Evolutionary conservation across 1,139 yeast genomes (phyloP).

Genomic region (Yamadazyma friedrichii): DNA sequence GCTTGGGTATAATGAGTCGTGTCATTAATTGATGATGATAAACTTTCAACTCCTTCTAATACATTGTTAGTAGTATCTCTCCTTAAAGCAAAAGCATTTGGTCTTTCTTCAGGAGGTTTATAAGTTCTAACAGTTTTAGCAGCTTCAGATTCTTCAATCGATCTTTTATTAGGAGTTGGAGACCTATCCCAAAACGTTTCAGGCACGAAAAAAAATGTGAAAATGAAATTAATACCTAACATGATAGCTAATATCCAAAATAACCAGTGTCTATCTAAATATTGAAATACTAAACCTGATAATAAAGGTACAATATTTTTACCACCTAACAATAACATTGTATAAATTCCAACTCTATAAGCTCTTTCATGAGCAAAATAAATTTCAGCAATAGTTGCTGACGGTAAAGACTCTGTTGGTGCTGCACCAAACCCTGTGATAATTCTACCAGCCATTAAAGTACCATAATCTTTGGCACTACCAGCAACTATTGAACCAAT

Average conservation of each 20-base stretch:
- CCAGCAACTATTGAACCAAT: slow-evolving; percentile 60
- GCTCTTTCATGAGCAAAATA: slow-evolving; percentile 68
- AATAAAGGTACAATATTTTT: slow-evolving; percentile 59
- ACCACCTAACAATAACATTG: slow-evolving; percentile 61
- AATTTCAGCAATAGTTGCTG: slow-evolving; percentile 62
- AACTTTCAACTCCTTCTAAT: slow-evolving; percentile 19
- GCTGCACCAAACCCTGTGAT: slow-evolving; percentile 60
- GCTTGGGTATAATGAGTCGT: slow-evolving; percentile 6
- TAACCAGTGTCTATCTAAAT: slow-evolving; percentile 57
- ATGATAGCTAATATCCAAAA: slow-evolving; percentile 60
- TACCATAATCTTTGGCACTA: slow-evolving; percentile 45
- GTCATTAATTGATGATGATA: slow-evolving; percentile 18
- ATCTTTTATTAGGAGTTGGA: slow-evolving; percentile 50
- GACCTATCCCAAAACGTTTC: slow-evolving; percentile 66
- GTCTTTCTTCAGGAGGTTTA: slow-evolving; percentile 28
- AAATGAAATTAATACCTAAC: slow-evolving; percentile 44
- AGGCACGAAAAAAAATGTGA: slow-evolving; percentile 57
- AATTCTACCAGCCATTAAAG: slow-evolving; percentile 57
- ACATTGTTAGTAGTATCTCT: slow-evolving; percentile 15
- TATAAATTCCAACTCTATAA: slow-evolving; percentile 60
- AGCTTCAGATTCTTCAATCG: slow-evolving; percentile 46
- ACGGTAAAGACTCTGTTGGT: slow-evolving; percentile 62
- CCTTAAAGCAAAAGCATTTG: slow-evolving; percentile 33
- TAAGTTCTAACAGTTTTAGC: slow-evolving; percentile 42
- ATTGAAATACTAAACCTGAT: slow-evolving; percentile 52